phyloP scores from a whole-genome alignment of 345 rosid species.

The Trapa bicornis region DNA sequence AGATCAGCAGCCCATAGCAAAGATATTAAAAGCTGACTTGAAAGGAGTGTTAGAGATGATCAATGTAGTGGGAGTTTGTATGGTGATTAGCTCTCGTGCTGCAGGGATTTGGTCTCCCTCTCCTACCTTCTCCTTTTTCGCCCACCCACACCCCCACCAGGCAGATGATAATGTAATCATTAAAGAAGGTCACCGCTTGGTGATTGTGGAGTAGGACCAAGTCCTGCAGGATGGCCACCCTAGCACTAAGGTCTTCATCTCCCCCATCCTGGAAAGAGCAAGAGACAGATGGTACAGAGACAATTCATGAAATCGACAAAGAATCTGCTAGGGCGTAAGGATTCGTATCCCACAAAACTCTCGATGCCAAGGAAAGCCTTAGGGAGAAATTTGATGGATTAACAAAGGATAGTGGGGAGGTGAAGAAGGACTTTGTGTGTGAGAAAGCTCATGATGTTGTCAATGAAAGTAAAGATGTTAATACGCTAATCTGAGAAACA shows the following conservation, averaged over 20 bases:
- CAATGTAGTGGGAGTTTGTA: constrained; percentile 42
- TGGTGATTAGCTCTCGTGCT: constrained; percentile 36
- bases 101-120: constrained; percentile 46
- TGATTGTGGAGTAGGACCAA: constrained; percentile 54
- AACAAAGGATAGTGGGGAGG: constrained; percentile 1
- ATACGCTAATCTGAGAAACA: not conserved
- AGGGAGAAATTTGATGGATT: not conserved
- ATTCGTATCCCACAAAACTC: constrained; percentile 3
- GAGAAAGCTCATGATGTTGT: not conserved
- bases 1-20: no score
- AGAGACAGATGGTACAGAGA: constrained; percentile 19
- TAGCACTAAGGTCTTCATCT: constrained; percentile 50
- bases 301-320: constrained; percentile 11
- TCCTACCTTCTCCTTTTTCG: not conserved
- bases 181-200: constrained; percentile 52
- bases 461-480: not conserved
- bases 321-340: constrained; percentile 3
- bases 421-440: constrained; percentile 2
- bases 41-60: constrained; percentile 25
- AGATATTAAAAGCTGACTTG: no score
- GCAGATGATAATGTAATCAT: constrained; percentile 28
- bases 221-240: constrained; percentile 26
- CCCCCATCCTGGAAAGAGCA: constrained; percentile 33
- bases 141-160: constrained; percentile 7
- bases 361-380: constrained; percentile 2